Percentiles rank a stretch among this genome's conserved stretches.
Evolutionary conservation across 2,329 filamentous ascomycete genomes (phyloP).

Genomic region (Corynespora cassiicola): DNA sequence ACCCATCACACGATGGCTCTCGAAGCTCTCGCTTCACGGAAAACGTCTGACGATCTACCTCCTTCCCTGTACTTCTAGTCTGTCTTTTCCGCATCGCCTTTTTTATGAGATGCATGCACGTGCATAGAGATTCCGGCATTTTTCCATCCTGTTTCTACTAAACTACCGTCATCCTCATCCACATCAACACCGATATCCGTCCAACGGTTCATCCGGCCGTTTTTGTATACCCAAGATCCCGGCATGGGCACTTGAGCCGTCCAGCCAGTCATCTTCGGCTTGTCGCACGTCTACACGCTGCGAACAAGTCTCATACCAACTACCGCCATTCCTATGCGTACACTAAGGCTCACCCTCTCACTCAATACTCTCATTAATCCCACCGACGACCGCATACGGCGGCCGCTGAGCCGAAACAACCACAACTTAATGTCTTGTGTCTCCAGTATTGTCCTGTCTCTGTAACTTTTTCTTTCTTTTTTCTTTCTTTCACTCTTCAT

Average conservation of each 20-base stretch:
- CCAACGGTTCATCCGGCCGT: too few species aligned
- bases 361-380: constrained; percentile 27
- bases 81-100: constrained; percentile 25
- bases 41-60: constrained; percentile 47
- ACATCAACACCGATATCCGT: too few species aligned
- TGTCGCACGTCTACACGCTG: too few species aligned
- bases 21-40: constrained; percentile 55
- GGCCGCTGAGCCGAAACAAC: too few species aligned
- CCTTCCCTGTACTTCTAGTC: constrained; percentile 25
- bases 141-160: constrained; percentile 13
- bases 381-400: constrained; percentile 15
- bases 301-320: constrained; percentile 11
- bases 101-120: constrained; percentile 33
- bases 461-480: constrained; percentile 9
- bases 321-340: constrained; percentile 11
- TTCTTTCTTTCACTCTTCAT: constrained; percentile 14
- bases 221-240: constrained; percentile 34
- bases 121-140: constrained; percentile 24
- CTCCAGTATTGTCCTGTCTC: constrained; percentile 1
- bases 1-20: constrained; percentile 54
- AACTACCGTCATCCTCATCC: constrained; percentile 11
- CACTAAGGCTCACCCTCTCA: constrained; percentile 8
- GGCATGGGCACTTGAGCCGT: too few species aligned
- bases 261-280: too few species aligned
- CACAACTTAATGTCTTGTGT: constrained; percentile 30